A percentile compares a stretch with the other conserved stretches of the same genome.
Conservation (phyloP, 306 rosid species). For the Sicyos baderoa region DNA sequence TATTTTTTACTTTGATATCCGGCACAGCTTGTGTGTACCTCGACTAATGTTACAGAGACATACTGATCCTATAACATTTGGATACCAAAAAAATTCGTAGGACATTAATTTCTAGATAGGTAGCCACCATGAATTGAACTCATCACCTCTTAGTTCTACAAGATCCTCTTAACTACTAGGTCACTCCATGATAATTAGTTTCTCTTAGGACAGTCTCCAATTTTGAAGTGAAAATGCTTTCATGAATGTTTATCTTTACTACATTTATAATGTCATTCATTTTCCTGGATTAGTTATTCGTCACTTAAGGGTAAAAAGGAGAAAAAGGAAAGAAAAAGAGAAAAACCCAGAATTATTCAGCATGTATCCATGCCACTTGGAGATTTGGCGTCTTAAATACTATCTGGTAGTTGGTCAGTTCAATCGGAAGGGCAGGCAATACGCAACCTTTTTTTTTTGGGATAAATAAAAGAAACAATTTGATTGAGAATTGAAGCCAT, state of each 20-base stretch:
- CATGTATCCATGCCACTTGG: slow-evolving; percentile 2
- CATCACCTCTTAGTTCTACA: too few species aligned
- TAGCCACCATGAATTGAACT: too few species aligned
- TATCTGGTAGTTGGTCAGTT: neutral
- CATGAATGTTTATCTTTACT: neutral
- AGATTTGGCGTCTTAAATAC: neutral
- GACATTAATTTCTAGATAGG: too few species aligned
- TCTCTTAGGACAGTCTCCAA: neutral
- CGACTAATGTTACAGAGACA: too few species aligned
- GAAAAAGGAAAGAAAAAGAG: neutral
- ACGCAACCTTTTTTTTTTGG: neutral
- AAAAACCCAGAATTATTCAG: neutral
- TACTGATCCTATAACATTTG: too few species aligned
- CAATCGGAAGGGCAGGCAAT: neutral
- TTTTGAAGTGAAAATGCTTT: slow-evolving; percentile 8
- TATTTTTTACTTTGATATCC: too few species aligned
- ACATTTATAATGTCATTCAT: neutral
- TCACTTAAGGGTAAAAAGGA: neutral
- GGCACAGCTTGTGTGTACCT: too few species aligned
- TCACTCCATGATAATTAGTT: too few species aligned
- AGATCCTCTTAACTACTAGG: too few species aligned
- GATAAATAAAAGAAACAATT: too few species aligned
- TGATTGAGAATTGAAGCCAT: neutral
- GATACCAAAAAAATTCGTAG: too few species aligned
- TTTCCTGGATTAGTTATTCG: neutral